Evolutionary conservation across 306 rosid genomes (phyloP).

Genomic region (Acmispon strigosus): DNA sequence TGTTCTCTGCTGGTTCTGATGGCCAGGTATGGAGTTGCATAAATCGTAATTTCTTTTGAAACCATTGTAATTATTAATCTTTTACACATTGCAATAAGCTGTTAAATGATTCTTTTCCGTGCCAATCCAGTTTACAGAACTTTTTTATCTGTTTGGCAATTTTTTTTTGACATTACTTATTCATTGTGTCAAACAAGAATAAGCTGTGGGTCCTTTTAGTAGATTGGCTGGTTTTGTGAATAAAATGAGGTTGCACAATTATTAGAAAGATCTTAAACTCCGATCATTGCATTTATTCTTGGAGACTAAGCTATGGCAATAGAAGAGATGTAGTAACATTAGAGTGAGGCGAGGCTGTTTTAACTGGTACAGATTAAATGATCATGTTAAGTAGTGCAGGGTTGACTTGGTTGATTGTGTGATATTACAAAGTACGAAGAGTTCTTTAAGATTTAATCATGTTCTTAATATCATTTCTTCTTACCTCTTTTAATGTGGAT

Average conservation of each 20-base stretch:
- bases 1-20: slow-evolving; percentile 96
- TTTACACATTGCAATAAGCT: not conserved
- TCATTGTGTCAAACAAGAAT: not conserved
- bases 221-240: not conserved
- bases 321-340: not conserved
- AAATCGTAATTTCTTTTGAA: not conserved
- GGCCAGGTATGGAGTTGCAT: slow-evolving; percentile 67
- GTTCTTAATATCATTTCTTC: not conserved
- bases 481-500: not conserved
- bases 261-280: not conserved
- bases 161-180: not conserved
- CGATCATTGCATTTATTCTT: not conserved
- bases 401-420: not conserved
- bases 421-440: not conserved
- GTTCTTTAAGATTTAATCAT: not conserved
- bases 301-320: not conserved
- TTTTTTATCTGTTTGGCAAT: not conserved
- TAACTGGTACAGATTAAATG: not conserved
- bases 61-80: not conserved
- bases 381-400: not conserved
- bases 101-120: not conserved
- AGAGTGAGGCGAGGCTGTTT: not conserved
- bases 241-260: not conserved
- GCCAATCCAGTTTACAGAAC: not conserved
- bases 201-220: not conserved